Conservation (phyloP, 352 stramenopile species). For the Phytophthora boehmeriae region DNA sequence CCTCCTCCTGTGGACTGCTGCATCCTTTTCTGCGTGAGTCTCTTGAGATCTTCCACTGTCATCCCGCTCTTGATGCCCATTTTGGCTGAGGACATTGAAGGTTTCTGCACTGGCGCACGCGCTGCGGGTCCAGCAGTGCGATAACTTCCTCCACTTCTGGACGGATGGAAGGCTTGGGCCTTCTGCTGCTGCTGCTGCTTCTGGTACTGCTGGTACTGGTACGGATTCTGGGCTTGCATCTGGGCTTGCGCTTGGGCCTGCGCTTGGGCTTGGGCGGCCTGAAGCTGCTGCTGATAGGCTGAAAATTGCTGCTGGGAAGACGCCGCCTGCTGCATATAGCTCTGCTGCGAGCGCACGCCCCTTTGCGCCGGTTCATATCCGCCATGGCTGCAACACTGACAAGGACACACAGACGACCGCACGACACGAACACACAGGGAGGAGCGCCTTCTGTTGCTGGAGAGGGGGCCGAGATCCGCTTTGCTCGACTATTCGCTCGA, state of each 20-base stretch:
- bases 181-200: slow-evolving; percentile 43
- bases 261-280: slow-evolving; percentile 21
- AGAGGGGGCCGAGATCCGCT: background rate
- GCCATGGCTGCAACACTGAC: slow-evolving; percentile 32
- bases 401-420: slow-evolving; percentile 17
- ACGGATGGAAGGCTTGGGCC: slow-evolving; percentile 29
- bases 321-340: slow-evolving; percentile 39
- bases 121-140: slow-evolving; percentile 12
- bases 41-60: slow-evolving; percentile 88
- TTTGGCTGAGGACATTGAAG: slow-evolving; percentile 50
- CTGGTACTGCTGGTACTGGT: slow-evolving; percentile 50
- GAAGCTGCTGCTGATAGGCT: slow-evolving; percentile 47
- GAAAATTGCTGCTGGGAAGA: slow-evolving; percentile 37
- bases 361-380: slow-evolving; percentile 55
- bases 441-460: background rate
- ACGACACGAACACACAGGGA: slow-evolving; percentile 24
- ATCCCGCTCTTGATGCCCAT: slow-evolving; percentile 91
- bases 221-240: slow-evolving; percentile 33
- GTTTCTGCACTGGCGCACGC: slow-evolving; percentile 33
- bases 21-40: slow-evolving; percentile 86
- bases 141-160: slow-evolving; percentile 31
- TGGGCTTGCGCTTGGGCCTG: slow-evolving; percentile 40
- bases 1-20: slow-evolving; percentile 48
- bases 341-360: slow-evolving; percentile 52
- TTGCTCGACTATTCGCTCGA: too few species aligned